These are phyloP conservation scores for Solanum arcanum DNA, from an alignment of 257 asterid genomes.

Conservation along the genomic window DNA sequence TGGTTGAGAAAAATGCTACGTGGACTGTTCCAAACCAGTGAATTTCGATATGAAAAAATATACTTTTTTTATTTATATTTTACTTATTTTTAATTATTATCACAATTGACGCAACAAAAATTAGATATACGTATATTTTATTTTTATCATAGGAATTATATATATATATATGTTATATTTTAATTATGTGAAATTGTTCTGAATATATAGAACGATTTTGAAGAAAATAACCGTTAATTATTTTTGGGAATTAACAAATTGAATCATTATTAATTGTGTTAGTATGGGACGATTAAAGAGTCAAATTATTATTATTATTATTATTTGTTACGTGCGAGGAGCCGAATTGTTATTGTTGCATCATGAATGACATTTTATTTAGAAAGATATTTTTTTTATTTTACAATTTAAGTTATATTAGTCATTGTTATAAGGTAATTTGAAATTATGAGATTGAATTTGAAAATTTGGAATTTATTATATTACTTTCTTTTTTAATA, in stretches of 20 bases:
- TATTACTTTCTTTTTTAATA: too few relatives aligned
- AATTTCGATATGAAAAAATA: neutral
- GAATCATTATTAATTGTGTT: neutral
- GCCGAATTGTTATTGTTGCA: neutral
- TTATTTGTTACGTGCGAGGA: too few relatives aligned
- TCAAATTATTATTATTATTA: neutral
- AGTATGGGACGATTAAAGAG: neutral
- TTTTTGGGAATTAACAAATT: too few relatives aligned
- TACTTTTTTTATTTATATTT: neutral
- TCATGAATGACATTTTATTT: too few relatives aligned
- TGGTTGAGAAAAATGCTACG: conserved; percentile 20
- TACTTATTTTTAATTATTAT: neutral
- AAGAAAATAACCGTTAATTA: too few relatives aligned
- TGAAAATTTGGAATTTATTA: too few relatives aligned
- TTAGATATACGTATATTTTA: neutral
- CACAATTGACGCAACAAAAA: neutral
- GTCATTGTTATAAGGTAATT: too few relatives aligned
- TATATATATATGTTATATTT: too few relatives aligned
- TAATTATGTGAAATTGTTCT: neutral
- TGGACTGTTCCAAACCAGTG: conserved; percentile 15
- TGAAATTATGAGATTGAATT: too few relatives aligned
- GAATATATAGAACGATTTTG: neutral
- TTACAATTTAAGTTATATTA: neutral
- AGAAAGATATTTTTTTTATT: too few relatives aligned
- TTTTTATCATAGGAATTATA: neutral